Evolutionary conservation across 257 asterid genomes (phyloP), one percentile per base, ranked within the genome.

Genomic region (Plantago ovata): DNA sequence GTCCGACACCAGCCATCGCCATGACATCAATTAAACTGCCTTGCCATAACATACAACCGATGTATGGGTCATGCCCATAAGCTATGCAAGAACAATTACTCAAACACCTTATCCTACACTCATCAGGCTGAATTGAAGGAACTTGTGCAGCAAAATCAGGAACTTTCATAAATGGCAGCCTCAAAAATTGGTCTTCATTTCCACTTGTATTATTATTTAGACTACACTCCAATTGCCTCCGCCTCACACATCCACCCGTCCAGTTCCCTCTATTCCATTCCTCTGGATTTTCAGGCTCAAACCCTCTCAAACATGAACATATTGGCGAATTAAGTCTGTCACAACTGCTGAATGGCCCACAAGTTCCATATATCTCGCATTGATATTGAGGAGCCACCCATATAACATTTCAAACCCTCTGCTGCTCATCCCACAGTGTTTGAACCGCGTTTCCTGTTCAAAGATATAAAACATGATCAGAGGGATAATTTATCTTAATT

Each of bases 231-330:
- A 72, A 44, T 15, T 12, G 47, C 10, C 15, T 40, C 5, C 40
- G 51, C 61, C 72, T 59, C 49, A 3, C 18, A 24, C 72, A 67
- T 16, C 72, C 66, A 6, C 56, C 38, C 11, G 28, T 60, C 72
- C 72, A 67, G 3, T 24, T 60, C 50, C 57, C 67, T 0, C 21
- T 59, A 1, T 40, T 44, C 72, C 66, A 67, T 36, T 67, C 66
- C 8, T 9, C 66, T 19, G 13, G 6, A 36, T 51, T 43, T 15
- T 12, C 48, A 12, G 76, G 80, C 53, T 52, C 70, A 48, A 56
- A 66, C 14, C 80, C 80, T 33, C 11, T 62, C 56, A 70, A 64
- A 36, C 80, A 70, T 23, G 36, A 32, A 57, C 76, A 74, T 33
- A 70, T 38, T 2, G 64, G 70, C 40, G 67, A 56, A 39, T 22